These are phyloP conservation scores for Solanum aculeatissimum DNA, from an alignment of 305 asterid genomes.

Conservation along the genomic window DNA sequence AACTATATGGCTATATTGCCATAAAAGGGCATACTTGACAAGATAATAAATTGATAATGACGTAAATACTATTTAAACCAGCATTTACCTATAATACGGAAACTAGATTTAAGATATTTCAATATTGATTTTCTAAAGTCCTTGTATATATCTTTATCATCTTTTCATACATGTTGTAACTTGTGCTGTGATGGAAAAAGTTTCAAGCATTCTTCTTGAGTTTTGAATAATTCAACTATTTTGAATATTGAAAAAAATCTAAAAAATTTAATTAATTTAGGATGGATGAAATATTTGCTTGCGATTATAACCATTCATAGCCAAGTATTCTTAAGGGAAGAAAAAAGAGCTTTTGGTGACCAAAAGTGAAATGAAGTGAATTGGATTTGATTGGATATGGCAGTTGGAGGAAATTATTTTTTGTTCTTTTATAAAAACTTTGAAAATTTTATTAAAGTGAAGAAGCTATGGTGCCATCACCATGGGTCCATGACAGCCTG, in stretches of 20 bases:
- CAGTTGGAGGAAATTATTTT: not conserved
- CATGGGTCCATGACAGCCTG: constrained; percentile 19
- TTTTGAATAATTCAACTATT: no score
- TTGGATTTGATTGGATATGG: constrained; percentile 25
- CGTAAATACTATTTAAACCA: not conserved
- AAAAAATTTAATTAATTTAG: no score
- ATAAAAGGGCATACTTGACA: not conserved
- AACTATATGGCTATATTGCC: not conserved
- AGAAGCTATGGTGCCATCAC: constrained; percentile 4
- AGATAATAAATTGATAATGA: not conserved
- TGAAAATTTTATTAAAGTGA: not conserved
- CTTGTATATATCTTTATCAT: not conserved
- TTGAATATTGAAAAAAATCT: no score
- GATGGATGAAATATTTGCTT: no score
- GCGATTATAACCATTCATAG: not conserved
- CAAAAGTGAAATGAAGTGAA: not conserved
- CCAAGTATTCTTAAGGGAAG: not conserved
- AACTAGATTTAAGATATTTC: not conserved
- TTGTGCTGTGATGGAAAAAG: no score
- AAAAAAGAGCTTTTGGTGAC: not conserved
- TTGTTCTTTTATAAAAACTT: constrained; percentile 10
- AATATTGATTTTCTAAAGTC: not conserved
- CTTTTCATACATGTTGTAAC: not conserved
- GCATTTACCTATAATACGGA: not conserved
- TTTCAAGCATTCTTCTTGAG: no score